Conservation (phyloP, 768 basidiomycete genomes). For the Suillus spraguei region DNA sequence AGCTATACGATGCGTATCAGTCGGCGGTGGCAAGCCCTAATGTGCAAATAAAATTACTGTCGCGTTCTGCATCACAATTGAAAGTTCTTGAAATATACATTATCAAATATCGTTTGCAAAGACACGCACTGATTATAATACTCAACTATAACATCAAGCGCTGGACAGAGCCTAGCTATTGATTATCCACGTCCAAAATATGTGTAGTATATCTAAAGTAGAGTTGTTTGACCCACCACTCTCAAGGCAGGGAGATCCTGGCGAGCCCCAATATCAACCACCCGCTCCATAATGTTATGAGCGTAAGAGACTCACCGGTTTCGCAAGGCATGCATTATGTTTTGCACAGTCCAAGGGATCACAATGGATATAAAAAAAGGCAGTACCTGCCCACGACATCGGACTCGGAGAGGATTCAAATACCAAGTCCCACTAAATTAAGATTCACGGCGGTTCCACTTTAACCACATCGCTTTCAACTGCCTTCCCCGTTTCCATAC, state of each 20-base stretch:
- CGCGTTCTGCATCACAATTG: neutral
- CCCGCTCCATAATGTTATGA: neutral
- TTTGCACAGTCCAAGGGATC: neutral
- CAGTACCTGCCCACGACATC: neutral
- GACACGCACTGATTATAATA: neutral
- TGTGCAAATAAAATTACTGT: neutral
- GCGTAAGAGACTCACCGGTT: neutral
- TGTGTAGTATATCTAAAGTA: neutral
- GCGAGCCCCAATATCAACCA: neutral
- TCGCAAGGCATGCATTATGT: neutral
- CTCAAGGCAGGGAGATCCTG: neutral
- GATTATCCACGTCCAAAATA: neutral
- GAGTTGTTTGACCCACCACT: neutral
- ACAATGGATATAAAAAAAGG: neutral
- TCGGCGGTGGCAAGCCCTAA: neutral
- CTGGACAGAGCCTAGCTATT: neutral
- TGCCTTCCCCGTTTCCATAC: too few species aligned
- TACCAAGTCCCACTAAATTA: conserved; percentile 2
- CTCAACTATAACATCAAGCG: neutral
- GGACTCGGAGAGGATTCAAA: neutral
- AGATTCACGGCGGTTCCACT: neutral
- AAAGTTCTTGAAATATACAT: neutral
- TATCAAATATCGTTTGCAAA: neutral
- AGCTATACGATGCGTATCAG: neutral
- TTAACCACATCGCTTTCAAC: neutral